Evolutionary conservation across 768 basidiomycete species (phyloP).

Genomic region (Serendipita vermifera): DNA sequence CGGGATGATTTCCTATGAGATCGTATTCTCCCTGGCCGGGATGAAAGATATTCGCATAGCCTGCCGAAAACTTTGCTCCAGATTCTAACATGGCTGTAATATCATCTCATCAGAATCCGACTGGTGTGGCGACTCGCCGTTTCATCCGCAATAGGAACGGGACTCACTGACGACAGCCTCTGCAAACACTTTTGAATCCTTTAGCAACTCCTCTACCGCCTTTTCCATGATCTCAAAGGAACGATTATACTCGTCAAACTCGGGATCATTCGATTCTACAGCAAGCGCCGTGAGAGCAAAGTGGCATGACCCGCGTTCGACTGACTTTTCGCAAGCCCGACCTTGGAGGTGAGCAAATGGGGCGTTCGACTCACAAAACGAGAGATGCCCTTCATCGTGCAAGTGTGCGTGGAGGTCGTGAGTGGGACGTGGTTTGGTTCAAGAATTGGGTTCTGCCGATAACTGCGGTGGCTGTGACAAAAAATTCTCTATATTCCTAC

Average conservation of each 20-base stretch:
- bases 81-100: slow-evolving; percentile 49
- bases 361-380: slow-evolving; percentile 45
- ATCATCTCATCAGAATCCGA: no score
- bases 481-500: no score
- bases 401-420: no score
- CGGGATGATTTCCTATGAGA: slow-evolving; percentile 63
- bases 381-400: neutral
- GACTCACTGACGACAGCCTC: slow-evolving; percentile 64
- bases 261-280: slow-evolving; percentile 67
- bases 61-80: slow-evolving; percentile 48
- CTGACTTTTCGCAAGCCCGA: slow-evolving; percentile 85
- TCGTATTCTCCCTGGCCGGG: slow-evolving; percentile 68
- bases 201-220: slow-evolving; percentile 77
- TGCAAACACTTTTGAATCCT: slow-evolving; percentile 79
- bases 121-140: neutral
- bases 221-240: slow-evolving; percentile 67
- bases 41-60: slow-evolving; percentile 49
- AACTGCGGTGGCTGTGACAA: no score
- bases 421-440: no score
- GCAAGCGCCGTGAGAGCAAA: slow-evolving; percentile 10
- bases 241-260: slow-evolving; percentile 77
- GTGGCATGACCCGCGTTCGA: neutral
- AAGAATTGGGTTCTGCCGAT: no score
- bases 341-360: slow-evolving; percentile 72
- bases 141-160: neutral